These are phyloP conservation scores for Zymoseptoria crescenta DNA, from an alignment of 2,329 filamentous ascomycete genomes.

Conservation along the genomic window DNA sequence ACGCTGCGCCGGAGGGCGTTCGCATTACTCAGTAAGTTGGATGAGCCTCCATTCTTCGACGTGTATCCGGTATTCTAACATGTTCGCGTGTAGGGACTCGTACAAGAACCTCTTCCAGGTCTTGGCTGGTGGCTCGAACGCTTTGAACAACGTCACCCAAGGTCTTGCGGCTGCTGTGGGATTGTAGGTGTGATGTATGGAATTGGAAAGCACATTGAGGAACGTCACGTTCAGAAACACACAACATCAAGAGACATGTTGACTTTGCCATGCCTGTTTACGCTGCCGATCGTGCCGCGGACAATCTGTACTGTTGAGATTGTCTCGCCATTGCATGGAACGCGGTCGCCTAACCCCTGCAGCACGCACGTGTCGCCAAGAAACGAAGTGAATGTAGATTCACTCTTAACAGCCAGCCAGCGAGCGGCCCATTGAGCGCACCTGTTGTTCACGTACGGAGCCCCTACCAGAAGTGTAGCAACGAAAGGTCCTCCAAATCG, in stretches of 20 bases:
- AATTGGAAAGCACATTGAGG: background rate
- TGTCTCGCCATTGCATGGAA: background rate
- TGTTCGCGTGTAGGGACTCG: conserved; percentile 10
- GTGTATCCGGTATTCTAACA: background rate
- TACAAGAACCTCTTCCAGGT: conserved; percentile 22
- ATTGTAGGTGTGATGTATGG: conserved; percentile 9
- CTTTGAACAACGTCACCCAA: conserved; percentile 21
- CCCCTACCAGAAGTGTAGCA: too few relatives aligned
- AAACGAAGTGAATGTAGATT: background rate
- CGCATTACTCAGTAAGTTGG: background rate
- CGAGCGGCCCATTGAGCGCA: too few relatives aligned
- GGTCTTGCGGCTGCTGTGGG: conserved; percentile 19
- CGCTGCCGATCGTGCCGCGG: too few relatives aligned
- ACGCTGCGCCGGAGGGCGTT: conserved; percentile 2
- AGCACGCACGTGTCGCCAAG: background rate
- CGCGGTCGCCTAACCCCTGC: background rate
- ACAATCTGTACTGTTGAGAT: background rate
- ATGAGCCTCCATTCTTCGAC: background rate
- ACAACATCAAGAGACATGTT: background rate
- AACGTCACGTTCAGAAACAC: background rate
- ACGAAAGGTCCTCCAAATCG: too few relatives aligned
- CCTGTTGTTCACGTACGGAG: too few relatives aligned
- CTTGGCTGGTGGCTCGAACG: conserved; percentile 20
- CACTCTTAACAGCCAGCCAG: background rate
- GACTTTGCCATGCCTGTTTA: too few relatives aligned